Percentiles rank a stretch among this genome's conserved stretches.
Conservation (phyloP, 345 rosid genomes). For the Sisymbrium altissimum region DNA sequence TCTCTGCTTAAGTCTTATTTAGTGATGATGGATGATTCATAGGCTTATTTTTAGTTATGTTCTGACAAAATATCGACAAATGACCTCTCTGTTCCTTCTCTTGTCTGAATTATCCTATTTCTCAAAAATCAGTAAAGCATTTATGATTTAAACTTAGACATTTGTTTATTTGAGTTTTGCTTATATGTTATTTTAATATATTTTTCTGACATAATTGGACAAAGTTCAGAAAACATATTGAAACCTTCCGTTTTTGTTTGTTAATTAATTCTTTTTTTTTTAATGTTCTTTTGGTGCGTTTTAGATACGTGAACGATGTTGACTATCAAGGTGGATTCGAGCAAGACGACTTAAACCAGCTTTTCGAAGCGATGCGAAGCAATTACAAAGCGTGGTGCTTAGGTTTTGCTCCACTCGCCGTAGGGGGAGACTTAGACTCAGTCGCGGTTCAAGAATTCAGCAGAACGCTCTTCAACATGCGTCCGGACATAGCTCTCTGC, state of each 20-base stretch:
- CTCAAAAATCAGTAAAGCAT: not conserved
- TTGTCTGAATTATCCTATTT: not conserved
- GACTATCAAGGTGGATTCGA: conserved; percentile 90
- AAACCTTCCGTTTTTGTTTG: too few relatives aligned
- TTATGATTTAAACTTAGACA: too few relatives aligned
- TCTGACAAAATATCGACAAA: not conserved
- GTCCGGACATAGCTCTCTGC: conserved; percentile 84
- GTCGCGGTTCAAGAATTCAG: conserved; percentile 90
- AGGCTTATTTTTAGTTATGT: too few relatives aligned
- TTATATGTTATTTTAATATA: too few relatives aligned
- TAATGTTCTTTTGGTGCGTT: too few relatives aligned
- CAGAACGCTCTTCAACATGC: conserved; percentile 89
- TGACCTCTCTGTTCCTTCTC: not conserved
- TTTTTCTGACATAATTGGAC: too few relatives aligned
- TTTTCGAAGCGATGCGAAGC: conserved; percentile 69
- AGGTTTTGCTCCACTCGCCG: conserved; percentile 81
- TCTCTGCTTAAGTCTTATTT: too few relatives aligned
- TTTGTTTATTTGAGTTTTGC: too few relatives aligned
- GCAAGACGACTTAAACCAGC: conserved; percentile 68
- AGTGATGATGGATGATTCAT: too few relatives aligned
- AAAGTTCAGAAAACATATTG: too few relatives aligned
- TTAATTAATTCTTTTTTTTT: too few relatives aligned
- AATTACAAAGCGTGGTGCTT: conserved; percentile 89
- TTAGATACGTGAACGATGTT: conserved; percentile 66
- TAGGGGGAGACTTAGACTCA: conserved; percentile 91